Evolutionary conservation across 1,284 basidiomycete genomes (phyloP).

Genomic region (Ceratorhiza oryzae-sativae): DNA sequence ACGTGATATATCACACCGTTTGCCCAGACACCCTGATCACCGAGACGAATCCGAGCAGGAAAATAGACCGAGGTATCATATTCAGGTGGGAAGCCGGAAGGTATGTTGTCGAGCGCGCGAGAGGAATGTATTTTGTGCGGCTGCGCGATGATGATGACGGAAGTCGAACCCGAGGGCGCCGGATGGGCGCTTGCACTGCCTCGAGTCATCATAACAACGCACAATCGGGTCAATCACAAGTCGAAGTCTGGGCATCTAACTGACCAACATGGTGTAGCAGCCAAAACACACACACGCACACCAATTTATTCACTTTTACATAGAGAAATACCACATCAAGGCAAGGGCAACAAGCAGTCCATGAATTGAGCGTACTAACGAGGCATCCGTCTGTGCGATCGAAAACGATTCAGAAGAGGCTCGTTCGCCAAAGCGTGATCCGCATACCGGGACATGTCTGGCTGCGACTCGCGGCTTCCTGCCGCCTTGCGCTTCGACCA

Average conservation of each 20-base stretch:
- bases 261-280: too few relatives aligned
- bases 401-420: conserved; percentile 31
- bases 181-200: conserved; percentile 31
- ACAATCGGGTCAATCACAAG: not conserved
- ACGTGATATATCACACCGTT: conserved; percentile 32
- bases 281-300: too few relatives aligned
- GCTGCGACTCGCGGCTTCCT: not conserved
- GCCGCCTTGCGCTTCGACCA: conserved; percentile 16
- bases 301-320: too few relatives aligned
- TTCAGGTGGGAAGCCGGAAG: not conserved
- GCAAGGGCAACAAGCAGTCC: too few relatives aligned
- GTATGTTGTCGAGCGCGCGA: not conserved
- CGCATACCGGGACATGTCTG: conserved; percentile 17
- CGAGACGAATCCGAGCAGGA: not conserved
- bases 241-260: not conserved
- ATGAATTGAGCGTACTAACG: not conserved
- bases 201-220: conserved; percentile 8
- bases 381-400: not conserved
- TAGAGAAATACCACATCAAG: not conserved
- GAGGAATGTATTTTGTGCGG: conserved; percentile 9
- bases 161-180: conserved; percentile 3
- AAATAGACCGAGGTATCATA: not conserved
- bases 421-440: conserved; percentile 5
- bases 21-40: conserved; percentile 8
- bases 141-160: conserved; percentile 1